Evolutionary conservation across 2,329 filamentous ascomycete species (phyloP).

Genomic region (Ophiostoma sp.): DNA sequence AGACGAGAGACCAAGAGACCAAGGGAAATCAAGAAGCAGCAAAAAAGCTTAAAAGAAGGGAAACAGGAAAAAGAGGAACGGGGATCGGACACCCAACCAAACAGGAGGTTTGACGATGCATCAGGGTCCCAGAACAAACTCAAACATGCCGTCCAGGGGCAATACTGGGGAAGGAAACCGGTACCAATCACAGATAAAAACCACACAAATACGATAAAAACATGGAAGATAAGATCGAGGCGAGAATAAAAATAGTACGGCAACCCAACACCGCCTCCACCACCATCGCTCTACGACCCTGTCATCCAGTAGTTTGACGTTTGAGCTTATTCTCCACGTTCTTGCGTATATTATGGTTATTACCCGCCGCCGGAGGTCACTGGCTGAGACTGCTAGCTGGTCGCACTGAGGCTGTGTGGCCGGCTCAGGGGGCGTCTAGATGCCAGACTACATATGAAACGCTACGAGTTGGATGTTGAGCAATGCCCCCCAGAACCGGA

Average conservation of each 20-base stretch:
- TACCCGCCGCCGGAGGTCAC: not conserved
- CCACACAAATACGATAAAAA: not conserved
- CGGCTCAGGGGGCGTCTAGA: not conserved
- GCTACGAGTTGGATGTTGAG: slow-evolving; percentile 22
- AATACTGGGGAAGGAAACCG: not conserved
- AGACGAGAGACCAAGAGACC: not conserved
- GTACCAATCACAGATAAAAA: not conserved
- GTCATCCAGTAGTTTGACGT: slow-evolving; percentile 9
- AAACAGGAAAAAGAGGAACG: slow-evolving; percentile 17
- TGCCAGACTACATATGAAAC: slow-evolving; percentile 23
- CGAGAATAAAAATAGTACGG: not conserved
- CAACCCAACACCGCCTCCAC: too few relatives aligned
- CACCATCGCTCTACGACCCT: not conserved
- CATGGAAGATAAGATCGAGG: too few relatives aligned
- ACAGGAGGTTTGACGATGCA: slow-evolving; percentile 7
- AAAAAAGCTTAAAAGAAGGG: slow-evolving; percentile 11
- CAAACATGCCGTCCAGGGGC: slow-evolving; percentile 13
- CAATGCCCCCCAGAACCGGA: slow-evolving; percentile 10
- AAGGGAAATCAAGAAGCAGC: slow-evolving; percentile 22
- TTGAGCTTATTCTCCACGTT: slow-evolving; percentile 12
- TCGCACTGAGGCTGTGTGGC: slow-evolving; percentile 20
- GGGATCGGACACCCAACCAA: not conserved
- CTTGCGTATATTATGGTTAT: slow-evolving; percentile 3
- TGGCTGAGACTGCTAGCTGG: not conserved
- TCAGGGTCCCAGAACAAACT: slow-evolving; percentile 17